A percentile compares a stretch with the other conserved stretches of the same genome.
Evolutionary conservation across 768 basidiomycete species (phyloP).

Genomic region (Suillus ampliporus): DNA sequence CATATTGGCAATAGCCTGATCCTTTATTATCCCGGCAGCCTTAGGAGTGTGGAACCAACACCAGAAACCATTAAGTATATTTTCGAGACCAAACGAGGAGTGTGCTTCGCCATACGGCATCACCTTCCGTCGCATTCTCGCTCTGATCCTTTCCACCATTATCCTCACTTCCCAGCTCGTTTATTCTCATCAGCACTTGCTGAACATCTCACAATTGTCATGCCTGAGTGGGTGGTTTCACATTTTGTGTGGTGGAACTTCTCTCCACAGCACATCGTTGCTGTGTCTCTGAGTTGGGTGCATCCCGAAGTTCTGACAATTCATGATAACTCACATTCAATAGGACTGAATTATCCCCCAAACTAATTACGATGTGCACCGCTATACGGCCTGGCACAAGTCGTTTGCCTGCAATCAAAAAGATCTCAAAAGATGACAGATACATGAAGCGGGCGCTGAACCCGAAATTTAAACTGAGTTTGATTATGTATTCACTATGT

Average conservation of each 20-base stretch:
- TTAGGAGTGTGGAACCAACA: slow-evolving; percentile 1
- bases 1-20: slow-evolving; percentile 19
- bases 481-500: no score
- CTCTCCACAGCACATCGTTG: slow-evolving; percentile 7
- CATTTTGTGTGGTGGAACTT: slow-evolving; percentile 17
- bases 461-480: no score
- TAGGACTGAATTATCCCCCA: no score
- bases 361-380: no score
- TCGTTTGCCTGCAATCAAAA: no score
- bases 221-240: slow-evolving; percentile 11
- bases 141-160: slow-evolving; percentile 7
- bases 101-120: slow-evolving; percentile 15
- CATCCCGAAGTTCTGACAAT: background rate
- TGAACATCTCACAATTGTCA: background rate
- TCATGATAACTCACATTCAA: no score
- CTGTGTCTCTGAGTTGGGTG: background rate
- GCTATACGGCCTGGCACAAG: no score
- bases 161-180: slow-evolving; percentile 19
- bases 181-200: background rate
- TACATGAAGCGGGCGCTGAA: no score
- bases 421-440: no score
- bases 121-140: background rate
- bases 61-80: slow-evolving; percentile 26
- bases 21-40: slow-evolving; percentile 18
- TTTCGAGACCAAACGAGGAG: background rate